A percentile compares a stretch with the other conserved stretches of the same genome.
Conservation (phyloP, 768 basidiomycete species). For the Sarcomyxa edulis region DNA sequence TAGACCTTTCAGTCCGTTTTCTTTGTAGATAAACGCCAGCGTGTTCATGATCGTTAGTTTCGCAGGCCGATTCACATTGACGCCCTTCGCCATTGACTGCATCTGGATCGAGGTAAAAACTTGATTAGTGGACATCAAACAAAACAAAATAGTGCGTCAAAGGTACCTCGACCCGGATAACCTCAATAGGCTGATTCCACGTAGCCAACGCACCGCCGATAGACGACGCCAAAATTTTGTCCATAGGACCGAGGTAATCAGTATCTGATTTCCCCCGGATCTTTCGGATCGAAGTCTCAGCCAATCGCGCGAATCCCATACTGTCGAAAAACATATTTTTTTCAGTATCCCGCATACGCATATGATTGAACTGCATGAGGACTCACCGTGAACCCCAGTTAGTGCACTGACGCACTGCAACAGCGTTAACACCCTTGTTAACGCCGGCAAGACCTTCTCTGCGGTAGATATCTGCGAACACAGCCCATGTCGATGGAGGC, state of each 20-base stretch:
- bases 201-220: constrained; percentile 94
- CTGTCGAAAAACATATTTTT: constrained; percentile 33
- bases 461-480: constrained; percentile 93
- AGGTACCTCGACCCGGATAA: constrained; percentile 87
- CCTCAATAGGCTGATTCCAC: constrained; percentile 99
- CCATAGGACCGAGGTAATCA: constrained; percentile 67
- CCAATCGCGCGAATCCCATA: constrained; percentile 95
- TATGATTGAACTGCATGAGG: constrained; percentile 2
- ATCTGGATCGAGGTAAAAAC: constrained; percentile 52
- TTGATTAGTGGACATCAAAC: too few species aligned
- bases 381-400: constrained; percentile 89
- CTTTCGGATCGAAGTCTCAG: constrained; percentile 75
- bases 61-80: constrained; percentile 75
- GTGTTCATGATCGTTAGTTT: constrained; percentile 93
- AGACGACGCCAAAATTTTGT: constrained; percentile 86
- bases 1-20: constrained; percentile 93
- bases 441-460: constrained; percentile 92
- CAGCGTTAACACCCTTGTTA: constrained; percentile 98
- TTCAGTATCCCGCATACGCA: constrained; percentile 6
- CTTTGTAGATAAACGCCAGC: constrained; percentile 89
- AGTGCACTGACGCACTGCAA: constrained; percentile 87
- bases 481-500: constrained; percentile 88
- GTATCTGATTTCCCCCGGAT: constrained; percentile 73
- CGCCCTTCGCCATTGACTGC: constrained; percentile 95
- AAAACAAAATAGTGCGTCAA: neutral